phyloP scores from a whole-genome alignment of 2,329 filamentous ascomycete genomes.

The Trichoderma sp. region DNA sequence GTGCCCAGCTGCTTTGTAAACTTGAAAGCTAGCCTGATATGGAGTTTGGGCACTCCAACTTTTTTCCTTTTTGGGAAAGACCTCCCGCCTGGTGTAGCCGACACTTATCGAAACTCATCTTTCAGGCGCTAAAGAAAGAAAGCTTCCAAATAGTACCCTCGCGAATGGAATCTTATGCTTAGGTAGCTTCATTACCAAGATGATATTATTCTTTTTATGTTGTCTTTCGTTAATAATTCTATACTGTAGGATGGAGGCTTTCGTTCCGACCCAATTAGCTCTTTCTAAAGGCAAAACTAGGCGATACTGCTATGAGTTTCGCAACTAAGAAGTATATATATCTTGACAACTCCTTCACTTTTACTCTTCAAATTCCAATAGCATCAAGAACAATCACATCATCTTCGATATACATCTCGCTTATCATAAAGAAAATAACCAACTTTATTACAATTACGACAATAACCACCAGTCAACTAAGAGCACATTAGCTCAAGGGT shows the following conservation, averaged over 20 bases:
- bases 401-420: background rate
- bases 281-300: background rate
- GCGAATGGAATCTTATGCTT: background rate
- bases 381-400: background rate
- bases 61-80: background rate
- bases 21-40: background rate
- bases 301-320: background rate
- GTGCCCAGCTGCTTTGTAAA: background rate
- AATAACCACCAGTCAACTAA: background rate
- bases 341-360: background rate
- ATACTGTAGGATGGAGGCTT: too few relatives aligned
- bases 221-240: background rate
- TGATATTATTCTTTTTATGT: background rate
- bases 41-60: background rate
- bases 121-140: background rate
- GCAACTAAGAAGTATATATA: background rate
- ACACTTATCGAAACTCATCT: background rate
- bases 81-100: background rate
- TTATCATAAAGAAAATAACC: background rate
- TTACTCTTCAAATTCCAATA: background rate
- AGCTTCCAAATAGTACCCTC: background rate
- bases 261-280: background rate
- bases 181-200: background rate
- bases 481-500: background rate
- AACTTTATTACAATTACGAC: background rate